Conservation (phyloP, 257 asterid species). For the Striga asiatica region DNA sequence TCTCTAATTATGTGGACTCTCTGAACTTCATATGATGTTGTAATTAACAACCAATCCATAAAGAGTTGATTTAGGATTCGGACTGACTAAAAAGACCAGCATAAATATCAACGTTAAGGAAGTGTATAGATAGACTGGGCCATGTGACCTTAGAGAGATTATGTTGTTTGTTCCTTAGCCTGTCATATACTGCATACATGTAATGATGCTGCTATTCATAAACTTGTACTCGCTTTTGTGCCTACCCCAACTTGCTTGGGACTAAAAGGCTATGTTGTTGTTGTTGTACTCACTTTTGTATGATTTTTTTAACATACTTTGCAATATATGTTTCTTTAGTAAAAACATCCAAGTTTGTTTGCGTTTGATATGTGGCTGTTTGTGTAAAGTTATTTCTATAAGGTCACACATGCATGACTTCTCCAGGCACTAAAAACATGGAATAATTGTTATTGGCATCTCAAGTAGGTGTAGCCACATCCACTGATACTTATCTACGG, state of each 20-base stretch:
- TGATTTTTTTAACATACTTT: neutral
- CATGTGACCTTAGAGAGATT: too few relatives aligned
- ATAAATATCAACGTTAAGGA: neutral
- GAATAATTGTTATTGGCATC: constrained; percentile 13
- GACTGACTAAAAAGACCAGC: constrained; percentile 1
- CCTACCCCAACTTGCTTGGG: too few relatives aligned
- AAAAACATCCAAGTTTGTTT: neutral
- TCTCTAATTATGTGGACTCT: neutral
- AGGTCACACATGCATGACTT: constrained; percentile 8
- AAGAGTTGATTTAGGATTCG: neutral
- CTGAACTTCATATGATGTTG: neutral
- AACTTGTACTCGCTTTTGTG: neutral
- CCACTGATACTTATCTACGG: constrained; percentile 26
- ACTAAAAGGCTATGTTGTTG: too few relatives aligned
- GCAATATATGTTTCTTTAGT: constrained; percentile 1
- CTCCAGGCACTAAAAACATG: constrained; percentile 26
- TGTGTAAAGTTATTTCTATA: constrained; percentile 5
- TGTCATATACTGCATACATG: constrained; percentile 4
- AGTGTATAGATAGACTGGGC: too few relatives aligned
- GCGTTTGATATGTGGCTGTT: neutral
- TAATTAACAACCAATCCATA: neutral
- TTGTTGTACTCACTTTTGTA: too few relatives aligned
- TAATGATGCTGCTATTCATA: neutral
- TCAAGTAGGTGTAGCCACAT: constrained; percentile 21
- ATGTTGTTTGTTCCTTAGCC: neutral